Base-by-base conservation (phyloP, 345 rosid species). In the Populus ilicifolia region DNA sequence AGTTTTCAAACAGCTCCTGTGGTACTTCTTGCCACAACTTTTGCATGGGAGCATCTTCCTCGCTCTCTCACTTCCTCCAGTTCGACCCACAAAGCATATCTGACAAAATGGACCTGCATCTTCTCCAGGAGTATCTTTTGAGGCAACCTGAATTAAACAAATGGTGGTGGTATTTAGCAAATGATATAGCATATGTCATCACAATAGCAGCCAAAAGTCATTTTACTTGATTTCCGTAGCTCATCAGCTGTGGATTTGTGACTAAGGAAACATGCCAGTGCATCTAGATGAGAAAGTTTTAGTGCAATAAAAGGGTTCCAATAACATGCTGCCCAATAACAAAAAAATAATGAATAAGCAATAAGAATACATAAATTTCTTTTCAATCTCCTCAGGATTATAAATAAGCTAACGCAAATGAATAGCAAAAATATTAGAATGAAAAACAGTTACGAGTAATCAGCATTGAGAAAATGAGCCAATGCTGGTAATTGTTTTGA, bases 21-120 rank as follows among this genome's bases (percentile, higher is more conserved):
- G 99, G 84, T 91, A 96, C 88, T 92, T 96, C 91, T 94, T 96
- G 82, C 93, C 89, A 88, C 98, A 96, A 74, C 76, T 88, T 72
- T 87, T 88, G 87, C 99, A 92, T 1, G 95, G 85, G 70, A 91
- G 95, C 99, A 94, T 94, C 90, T 75, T 94, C 83, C 94, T 90
- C 27, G 94, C 97, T 81, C 85, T 89, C 87, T 89, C 96, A 75
- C 94, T 89, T 79, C 92, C 92, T 74, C 93, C 97, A 81, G 75
- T 85, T 81, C 91, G 97, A 78, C 98, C 97, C 85, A 78, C 78
- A 80, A 88, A 93, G 85, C 99, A 96, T 86, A 96, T 90, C 72
- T 91, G 92, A 79, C 99, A 96, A 62, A 92, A 83, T 12, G 74
- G 87, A 33, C 86, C 88, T 66, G 81, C 89, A 81, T 92, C 92